Conservation (phyloP, 2,329 filamentous ascomycete genomes). For the Neopestalotiopsis sp. region DNA sequence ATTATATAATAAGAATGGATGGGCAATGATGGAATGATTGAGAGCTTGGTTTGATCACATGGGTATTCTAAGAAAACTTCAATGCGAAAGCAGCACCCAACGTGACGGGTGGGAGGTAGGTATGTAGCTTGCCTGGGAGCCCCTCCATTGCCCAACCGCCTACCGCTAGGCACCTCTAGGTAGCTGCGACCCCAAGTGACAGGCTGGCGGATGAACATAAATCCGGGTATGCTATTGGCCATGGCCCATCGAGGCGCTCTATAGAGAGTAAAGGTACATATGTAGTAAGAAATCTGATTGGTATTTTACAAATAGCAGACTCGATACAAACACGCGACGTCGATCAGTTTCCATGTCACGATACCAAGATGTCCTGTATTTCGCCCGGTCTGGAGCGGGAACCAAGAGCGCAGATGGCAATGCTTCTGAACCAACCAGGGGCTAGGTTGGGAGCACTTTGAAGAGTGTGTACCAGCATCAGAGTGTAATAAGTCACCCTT, state of each 20-base stretch:
- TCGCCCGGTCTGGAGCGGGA: too few relatives aligned
- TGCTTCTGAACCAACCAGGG: too few relatives aligned
- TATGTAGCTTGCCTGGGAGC: background rate
- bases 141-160: background rate
- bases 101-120: background rate
- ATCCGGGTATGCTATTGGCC: background rate
- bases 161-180: too few relatives aligned
- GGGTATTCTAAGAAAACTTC: background rate
- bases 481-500: background rate
- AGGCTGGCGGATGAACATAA: slow-evolving; percentile 6
- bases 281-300: background rate
- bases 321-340: too few relatives aligned
- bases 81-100: background rate
- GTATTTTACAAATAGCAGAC: background rate
- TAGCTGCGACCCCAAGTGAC: too few relatives aligned
- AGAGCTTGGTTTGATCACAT: background rate
- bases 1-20: too few relatives aligned
- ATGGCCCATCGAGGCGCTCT: too few relatives aligned
- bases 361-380: too few relatives aligned
- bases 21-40: background rate
- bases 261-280: too few relatives aligned
- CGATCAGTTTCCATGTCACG: too few relatives aligned
- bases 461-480: background rate
- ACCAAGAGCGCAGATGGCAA: too few relatives aligned
- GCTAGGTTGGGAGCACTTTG: background rate